Base-by-base conservation (phyloP, 495 filamentous ascomycete species). In the Penicillium cosmopolitanum region DNA sequence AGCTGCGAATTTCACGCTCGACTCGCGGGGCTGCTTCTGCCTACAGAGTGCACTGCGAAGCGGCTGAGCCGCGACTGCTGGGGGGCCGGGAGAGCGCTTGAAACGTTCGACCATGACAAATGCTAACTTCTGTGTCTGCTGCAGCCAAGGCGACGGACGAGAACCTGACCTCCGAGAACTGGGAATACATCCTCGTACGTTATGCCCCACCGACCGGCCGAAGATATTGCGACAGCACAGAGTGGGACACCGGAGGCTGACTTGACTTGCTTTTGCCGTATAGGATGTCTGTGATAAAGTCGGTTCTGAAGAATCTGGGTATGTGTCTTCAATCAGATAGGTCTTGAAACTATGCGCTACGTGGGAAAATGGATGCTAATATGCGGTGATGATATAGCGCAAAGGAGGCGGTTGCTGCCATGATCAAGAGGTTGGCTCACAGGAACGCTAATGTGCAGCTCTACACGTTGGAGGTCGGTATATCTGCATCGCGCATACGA, bases 371-470 rank as follows among this genome's bases (percentile, higher is more conserved):
- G 10, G 13, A 57, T 72, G 54, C 73, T 35, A 72, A 44, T 40
- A 42, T 31, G 25, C 15, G 19, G 25, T 25, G 11, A 36, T 50
- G 38, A 38, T 34, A 53, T 55, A 84, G 93, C 44, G 83, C 92
- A 52, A 96, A 96, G 77, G 94, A 98, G 79, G 93, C 87, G 16
- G 91, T 98, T 60, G 90, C 92, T 61, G 89, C 91, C 58, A 83
- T 98, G 82, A 98, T 98, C 73, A 98, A 97, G 78, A 83, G 95
- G 58, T 81, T 98, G 62, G 96, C 95, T 56, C 94, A 98, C 77
- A 86, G 95, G 60, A 98, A 98, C 77, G 95, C 95, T 56, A 98
- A 98, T 76, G 95, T 98, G n/a, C 95, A 98, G 77, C 82, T 98
- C 34, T 98, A 98, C 71, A 98, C 95, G 18, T 82, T 98, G 57